Base-by-base conservation (phyloP, 1,284 basidiomycete species). In the Apiotrichum mycotoxinovorans region DNA sequence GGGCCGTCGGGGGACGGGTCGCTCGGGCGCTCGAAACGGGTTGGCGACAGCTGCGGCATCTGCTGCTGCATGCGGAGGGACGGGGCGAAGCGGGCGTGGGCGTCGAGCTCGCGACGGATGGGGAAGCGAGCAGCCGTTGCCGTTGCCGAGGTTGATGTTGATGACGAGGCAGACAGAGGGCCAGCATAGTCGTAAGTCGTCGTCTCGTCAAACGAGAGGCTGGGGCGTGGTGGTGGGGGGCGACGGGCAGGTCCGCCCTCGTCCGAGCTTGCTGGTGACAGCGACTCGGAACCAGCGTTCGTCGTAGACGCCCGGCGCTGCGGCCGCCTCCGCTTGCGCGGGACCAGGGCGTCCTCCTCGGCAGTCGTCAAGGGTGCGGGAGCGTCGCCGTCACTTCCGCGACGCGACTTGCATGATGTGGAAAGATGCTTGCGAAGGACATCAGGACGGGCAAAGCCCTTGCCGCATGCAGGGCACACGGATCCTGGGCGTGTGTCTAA, bases 371-470 rank as follows among this genome's bases (percentile, higher is more conserved):
- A 40, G 8, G 60, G 60, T 1, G 60, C 57, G 2, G 52, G 54
- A 2, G 57, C 54, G 38, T 58, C 60, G n/a, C 60, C 60, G 22
- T 62, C 60, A 48, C 57, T 56, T 17, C 57, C 57, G 2, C 60
- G 54, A 10, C 62, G 56, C 8, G 51, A 52, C 45, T 60, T 63
- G 58, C 62, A 63, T 17, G 62, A 60, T 2, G 62, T 63, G 20
- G 53, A 58, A 18, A 63, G 58, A 43, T 63, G 62, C 54, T 63
- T 63, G 48, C 62, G 62, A 17, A 63, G 58, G 1, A 63, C 62
- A 35, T 63, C 62, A 11, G 62, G 58, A 12, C 62, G 62, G 2
- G 62, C 62, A 45, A 63, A 63, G 18, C 58, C 56, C 41, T 63
- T 63, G 15, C 62, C 62, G 48, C 62, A 63, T 14, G 62, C 62